Evolutionary conservation across 108 stramenopile genomes (phyloP), one percentile per base, ranked within the genome.

Genomic region (Nannochloropsis salina): DNA sequence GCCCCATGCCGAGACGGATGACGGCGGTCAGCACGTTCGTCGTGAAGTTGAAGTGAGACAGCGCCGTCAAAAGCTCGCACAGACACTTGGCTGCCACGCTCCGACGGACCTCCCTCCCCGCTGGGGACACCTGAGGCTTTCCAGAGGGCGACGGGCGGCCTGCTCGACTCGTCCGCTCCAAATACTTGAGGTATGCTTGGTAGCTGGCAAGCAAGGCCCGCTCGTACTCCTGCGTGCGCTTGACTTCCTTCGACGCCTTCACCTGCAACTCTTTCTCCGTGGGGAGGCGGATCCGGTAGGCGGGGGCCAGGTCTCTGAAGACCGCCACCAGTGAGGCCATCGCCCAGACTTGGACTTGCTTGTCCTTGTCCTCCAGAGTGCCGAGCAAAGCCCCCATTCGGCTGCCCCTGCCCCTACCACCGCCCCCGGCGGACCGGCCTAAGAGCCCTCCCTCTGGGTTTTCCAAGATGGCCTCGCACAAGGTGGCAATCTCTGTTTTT

Each of bases 261-360:
- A 93, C 94, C 9, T 93, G 89, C 89, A 91, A 87, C 88, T 96
- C 96, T 1, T 90, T 85, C 81, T 92, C 93, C 9, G 94, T 95
- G 41, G 95, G 96, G n/a, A 95, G 85, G 41, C 95, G 93, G 44
- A 98, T 96, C 40, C 96, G 92, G 87, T 97, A 96, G 11, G 92
- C 89, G 12, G 97, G 97, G 8, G 96, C 80, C 44, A 98, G 93
- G 83, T 98, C 97, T 86, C 93, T 92, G 83, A 95, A 96, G 11
- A 98, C 93, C 20, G 96, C 96, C 74, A 96, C 89, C 43, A 95
- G 86, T 2, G 95, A 96, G 82, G 96, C 81, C 40, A 96, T 84
- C 1, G 94, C 95, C 45, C 88, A 80, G 15, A 86, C 86, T 9
- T 83, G 83, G 10, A 90, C 83, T 43, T 82, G 88, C n/a, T 44